Evolutionary conservation across 805 yeast species (phyloP), one percentile per base, ranked within the genome.

Genomic region (Torulaspora franciscae): DNA sequence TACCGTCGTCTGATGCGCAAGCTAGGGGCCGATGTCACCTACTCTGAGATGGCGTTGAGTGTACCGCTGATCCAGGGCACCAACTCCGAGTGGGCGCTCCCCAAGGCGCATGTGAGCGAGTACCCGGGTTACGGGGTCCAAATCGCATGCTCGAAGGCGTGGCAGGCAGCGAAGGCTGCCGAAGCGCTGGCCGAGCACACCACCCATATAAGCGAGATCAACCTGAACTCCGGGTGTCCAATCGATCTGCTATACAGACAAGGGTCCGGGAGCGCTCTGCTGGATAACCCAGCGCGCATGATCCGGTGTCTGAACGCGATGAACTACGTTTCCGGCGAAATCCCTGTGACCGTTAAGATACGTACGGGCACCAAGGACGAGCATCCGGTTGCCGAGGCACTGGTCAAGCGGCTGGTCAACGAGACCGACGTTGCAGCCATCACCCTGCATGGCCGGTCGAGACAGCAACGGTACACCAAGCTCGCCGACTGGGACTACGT

Each of bases 171-270:
- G 23, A 88, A 88, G 64, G 95, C 96, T 1, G 81, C 93, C n/a
- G 96, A 93, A 64, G 80, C 83, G 7, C 38, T 65, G 7, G 60
- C 56, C 11, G 43, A 49, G 2, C 40, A 54, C 32, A 67, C 87
- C 17, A 70, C 76, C 45, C 64, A 74, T 46, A 78, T 85, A n/a
- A 76, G 83, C 25, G 98, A 93, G 60, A 71, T 93, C 52, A 93
- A 93, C 62, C 75, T 93, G 58, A 93, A 93, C 67, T 84, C 95
- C 61, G 99, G 99, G 2, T 93, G 99, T 65, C 99, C 99, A 11
- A 93, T 93, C 54, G 99, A 95, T 62, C 73, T 93, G 56, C 71
- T 93, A n/a, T 93, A 82, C 65, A 79, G 91, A 54, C 88, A 85
- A 61, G 99, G 99, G 32, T 95, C 95, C 50, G 99, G 99, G 2